Evolutionary conservation across 78 protist genomes (phyloP), one percentile per base, ranked within the genome.

Genomic region (Planoprotostelium fungivorum): DNA sequence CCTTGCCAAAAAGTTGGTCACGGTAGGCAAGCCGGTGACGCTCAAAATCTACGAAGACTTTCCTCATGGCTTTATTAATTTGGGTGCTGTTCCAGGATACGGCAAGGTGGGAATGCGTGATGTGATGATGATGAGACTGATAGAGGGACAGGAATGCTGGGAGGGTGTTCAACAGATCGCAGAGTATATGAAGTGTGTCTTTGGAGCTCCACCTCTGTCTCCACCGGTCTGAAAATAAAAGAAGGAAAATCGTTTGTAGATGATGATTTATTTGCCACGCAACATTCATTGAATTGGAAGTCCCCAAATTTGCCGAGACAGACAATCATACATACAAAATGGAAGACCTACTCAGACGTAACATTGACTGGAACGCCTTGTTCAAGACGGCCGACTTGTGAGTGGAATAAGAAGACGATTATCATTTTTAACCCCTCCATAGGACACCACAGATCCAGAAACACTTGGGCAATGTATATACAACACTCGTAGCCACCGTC

Each of bases 371-470:
- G n/a, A n/a, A n/a, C n/a, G n/a, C n/a, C n/a, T n/a, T n/a, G n/a
- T n/a, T n/a, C n/a, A n/a, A n/a, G n/a, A n/a, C n/a, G n/a, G n/a
- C n/a, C n/a, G n/a, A n/a, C n/a, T n/a, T n/a, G n/a, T n/a, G n/a
- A n/a, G n/a, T n/a, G n/a, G n/a, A n/a, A n/a, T n/a, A n/a, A n/a
- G n/a, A n/a, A n/a, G n/a, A n/a, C n/a, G n/a, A n/a, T n/a, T n/a
- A n/a, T n/a, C n/a, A n/a, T n/a, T n/a, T n/a, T n/a, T n/a, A n/a
- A n/a, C n/a, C n/a, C n/a, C n/a, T n/a, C n/a, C n/a, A n/a, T n/a
- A 51, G 73, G 73, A 85, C 87, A 37, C 87, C 87, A 85, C 87
- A 85, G 37, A 37, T 85, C 16, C 87, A 85, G 16, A 16, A 5
- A 25, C 87, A 85, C 16, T 36, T 85, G 36, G 5, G 34, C 36